A percentile compares a stretch with the other conserved stretches of the same genome.
Evolutionary conservation across 2,329 filamentous ascomycete genomes (phyloP).

Genomic region (Fusarium austroafricanum): DNA sequence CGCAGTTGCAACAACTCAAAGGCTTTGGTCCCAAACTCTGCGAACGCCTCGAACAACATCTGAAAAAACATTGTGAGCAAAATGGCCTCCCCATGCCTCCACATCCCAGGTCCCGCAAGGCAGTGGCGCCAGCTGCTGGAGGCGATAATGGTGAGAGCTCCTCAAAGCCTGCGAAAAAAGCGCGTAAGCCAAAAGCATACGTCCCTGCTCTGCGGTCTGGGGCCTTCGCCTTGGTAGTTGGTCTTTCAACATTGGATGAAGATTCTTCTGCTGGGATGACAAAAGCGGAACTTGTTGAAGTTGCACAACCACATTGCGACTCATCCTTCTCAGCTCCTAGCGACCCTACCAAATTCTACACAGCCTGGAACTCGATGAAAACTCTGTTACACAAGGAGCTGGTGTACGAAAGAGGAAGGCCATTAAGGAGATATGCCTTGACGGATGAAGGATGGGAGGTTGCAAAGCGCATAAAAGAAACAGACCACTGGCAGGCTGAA

Average conservation of each 20-base stretch:
- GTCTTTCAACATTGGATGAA: slow-evolving; percentile 69
- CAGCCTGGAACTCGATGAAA: slow-evolving; percentile 87
- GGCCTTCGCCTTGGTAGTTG: slow-evolving; percentile 77
- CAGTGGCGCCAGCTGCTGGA: slow-evolving; percentile 46
- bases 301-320: slow-evolving; percentile 78
- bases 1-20: slow-evolving; percentile 77
- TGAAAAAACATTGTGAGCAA: slow-evolving; percentile 70
- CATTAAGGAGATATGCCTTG: slow-evolving; percentile 74
- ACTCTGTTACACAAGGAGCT: slow-evolving; percentile 78
- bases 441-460: slow-evolving; percentile 85
- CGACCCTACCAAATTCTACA: slow-evolving; percentile 77
- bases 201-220: slow-evolving; percentile 80
- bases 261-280: slow-evolving; percentile 66
- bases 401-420: slow-evolving; percentile 77
- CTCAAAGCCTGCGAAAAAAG: slow-evolving; percentile 65
- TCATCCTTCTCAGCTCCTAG: slow-evolving; percentile 76
- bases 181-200: slow-evolving; percentile 72
- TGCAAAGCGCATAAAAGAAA: slow-evolving; percentile 71
- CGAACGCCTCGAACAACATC: slow-evolving; percentile 71
- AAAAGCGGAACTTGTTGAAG: slow-evolving; percentile 75
- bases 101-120: slow-evolving; percentile 61
- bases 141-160: slow-evolving; percentile 51
- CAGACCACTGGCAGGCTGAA: slow-evolving; percentile 52
- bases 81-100: slow-evolving; percentile 77
- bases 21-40: slow-evolving; percentile 80